Conservation (phyloP, 1,284 basidiomycete species). For the Nidula niveotomentosa region DNA sequence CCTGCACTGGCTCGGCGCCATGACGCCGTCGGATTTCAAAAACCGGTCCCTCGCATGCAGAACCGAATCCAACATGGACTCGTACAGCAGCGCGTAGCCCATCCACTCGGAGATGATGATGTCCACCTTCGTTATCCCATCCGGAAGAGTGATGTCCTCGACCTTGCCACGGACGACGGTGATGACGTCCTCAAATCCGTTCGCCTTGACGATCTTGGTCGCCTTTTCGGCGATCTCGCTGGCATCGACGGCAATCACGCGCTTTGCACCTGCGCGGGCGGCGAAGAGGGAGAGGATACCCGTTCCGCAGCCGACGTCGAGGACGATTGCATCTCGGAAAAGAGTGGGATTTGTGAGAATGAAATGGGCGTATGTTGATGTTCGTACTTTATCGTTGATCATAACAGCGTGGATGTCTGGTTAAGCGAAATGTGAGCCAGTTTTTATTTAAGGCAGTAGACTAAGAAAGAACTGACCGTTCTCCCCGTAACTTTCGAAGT, state of each 20-base stretch:
- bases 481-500: slow-evolving; percentile 92
- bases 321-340: slow-evolving; percentile 85
- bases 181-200: slow-evolving; percentile 77
- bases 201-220: slow-evolving; percentile 76
- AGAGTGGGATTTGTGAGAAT: slow-evolving; percentile 84
- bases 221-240: slow-evolving; percentile 87
- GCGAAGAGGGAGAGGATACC: slow-evolving; percentile 94
- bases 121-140: slow-evolving; percentile 78
- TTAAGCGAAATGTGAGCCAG: neutral
- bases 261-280: slow-evolving; percentile 88
- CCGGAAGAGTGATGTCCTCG: slow-evolving; percentile 78
- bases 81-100: slow-evolving; percentile 93
- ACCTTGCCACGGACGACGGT: slow-evolving; percentile 87
- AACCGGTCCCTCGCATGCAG: slow-evolving; percentile 86
- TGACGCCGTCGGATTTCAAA: slow-evolving; percentile 75
- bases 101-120: slow-evolving; percentile 98
- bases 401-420: slow-evolving; percentile 78
- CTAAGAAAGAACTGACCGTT: slow-evolving; percentile 59
- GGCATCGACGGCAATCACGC: slow-evolving; percentile 94
- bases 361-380: slow-evolving; percentile 91
- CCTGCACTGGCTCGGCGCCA: slow-evolving; percentile 90
- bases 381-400: slow-evolving; percentile 90
- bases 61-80: slow-evolving; percentile 97
- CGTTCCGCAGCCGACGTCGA: slow-evolving; percentile 96
- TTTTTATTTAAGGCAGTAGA: too few relatives aligned